Evolutionary conservation across 1,139 yeast genomes (phyloP), one percentile per base, ranked within the genome.

Genomic region (Blastobotrys petasosporus): DNA sequence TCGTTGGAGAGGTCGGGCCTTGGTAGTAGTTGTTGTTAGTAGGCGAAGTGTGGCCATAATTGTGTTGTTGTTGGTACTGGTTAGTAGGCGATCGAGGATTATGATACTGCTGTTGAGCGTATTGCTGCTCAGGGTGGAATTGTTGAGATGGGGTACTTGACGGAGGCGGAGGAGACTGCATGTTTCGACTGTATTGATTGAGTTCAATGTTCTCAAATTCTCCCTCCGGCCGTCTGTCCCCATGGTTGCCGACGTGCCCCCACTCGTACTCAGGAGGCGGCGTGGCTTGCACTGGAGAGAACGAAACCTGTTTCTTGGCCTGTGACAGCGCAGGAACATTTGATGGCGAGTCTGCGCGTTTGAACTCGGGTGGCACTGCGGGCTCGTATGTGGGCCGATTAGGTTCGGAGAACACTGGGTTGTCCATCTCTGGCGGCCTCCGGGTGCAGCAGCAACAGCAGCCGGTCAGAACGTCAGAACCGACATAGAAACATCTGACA

Each of bases 361-460:
- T 20, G 25, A 20, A 20, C 25, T 20, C 25, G 4, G 25, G 25
- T 4, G 25, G 25, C 25, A 20, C 25, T 20, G 25, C 7, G 4
- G 25, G 25, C 25, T 20, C 25, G 25, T 20, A 20, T 7, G 25
- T 20, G 4, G 25, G 7, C 25, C 25, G 25, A 20, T 20, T 20
- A 20, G 25, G 25, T 20, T 20, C 25, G 25, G 25, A 4, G 25
- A 20, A 20, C 7, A 20, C 25, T 20, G 25, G 25, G 25, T 20
- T 20, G 25, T 20, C 25, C 25, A 20, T 20, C 25, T 20, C 25
- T 20, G 25, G 25, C 25, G 25, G 25, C 25, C 25, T 4, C 7
- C 25, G 25, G 6, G 25, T 20, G 44, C 74, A 71, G 51, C 77
- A 73, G 65, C 75, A 73, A 51, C 73, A 68, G 16, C 66, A 55